Conservation (phyloP, 2,329 filamentous ascomycete species). For the Sporothrix pseudoabietina region DNA sequence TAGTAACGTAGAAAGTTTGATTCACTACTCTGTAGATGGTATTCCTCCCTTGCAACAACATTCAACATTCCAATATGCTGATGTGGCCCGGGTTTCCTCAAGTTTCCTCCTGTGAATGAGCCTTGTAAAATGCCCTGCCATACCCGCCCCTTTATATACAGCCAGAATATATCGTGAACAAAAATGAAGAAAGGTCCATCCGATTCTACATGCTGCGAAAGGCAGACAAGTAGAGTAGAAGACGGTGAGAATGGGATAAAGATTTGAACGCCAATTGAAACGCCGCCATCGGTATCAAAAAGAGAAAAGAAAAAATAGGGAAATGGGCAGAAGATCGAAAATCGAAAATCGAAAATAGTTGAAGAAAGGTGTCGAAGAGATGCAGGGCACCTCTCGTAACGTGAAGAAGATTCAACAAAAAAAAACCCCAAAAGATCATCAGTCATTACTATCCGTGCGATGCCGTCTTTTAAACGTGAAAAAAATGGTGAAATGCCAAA, state of each 20-base stretch:
- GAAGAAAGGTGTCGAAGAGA: background rate
- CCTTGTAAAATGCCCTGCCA: background rate
- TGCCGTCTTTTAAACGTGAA: background rate
- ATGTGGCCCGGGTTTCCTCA: too few species aligned
- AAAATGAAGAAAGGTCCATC: background rate
- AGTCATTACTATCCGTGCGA: slow-evolving; percentile 23
- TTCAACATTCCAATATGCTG: background rate
- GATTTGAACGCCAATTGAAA: background rate
- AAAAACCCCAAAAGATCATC: slow-evolving; percentile 20
- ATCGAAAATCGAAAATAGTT: background rate
- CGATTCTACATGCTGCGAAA: background rate
- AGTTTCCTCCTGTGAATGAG: background rate
- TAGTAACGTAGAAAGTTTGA: background rate
- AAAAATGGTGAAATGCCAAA: background rate
- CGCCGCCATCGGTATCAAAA: slow-evolving; percentile 9
- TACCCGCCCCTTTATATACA: background rate
- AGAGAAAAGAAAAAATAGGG: too few species aligned
- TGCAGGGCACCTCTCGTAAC: background rate
- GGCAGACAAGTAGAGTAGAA: background rate
- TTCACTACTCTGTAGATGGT: background rate
- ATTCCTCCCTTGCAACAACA: background rate
- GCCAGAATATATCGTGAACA: background rate
- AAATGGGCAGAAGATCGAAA: background rate
- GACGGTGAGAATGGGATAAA: background rate
- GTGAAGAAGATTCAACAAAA: background rate